These are phyloP conservation scores for Podospora appendiculata DNA, from an alignment of 495 filamentous ascomycete genomes.

Conservation along the genomic window DNA sequence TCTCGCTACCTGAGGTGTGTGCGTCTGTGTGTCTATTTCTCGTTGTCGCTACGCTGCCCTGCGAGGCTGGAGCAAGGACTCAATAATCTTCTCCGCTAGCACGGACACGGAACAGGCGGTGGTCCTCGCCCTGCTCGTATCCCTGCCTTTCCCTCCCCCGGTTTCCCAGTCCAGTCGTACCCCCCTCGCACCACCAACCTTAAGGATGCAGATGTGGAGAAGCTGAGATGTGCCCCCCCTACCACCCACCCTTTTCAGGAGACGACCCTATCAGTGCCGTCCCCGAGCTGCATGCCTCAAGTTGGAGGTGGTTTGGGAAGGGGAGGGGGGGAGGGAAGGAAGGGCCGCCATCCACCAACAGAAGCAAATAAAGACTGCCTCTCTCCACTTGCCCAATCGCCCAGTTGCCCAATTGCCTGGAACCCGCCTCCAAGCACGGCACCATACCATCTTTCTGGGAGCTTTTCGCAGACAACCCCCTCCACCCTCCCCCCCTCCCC, in stretches of 20 bases:
- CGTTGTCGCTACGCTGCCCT: no score
- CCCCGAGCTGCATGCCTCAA: background rate
- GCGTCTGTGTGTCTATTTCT: no score
- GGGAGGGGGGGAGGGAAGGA: no score
- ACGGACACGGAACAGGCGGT: background rate
- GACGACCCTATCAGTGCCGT: no score
- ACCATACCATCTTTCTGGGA: background rate
- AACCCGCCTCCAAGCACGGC: no score
- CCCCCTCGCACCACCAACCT: background rate
- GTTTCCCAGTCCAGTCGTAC: no score
- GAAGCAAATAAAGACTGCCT: background rate
- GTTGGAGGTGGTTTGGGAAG: background rate
- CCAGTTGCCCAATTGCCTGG: background rate
- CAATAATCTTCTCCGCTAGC: background rate
- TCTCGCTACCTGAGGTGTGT: no score
- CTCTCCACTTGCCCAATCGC: background rate
- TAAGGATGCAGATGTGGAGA: conserved; percentile 5
- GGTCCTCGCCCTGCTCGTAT: background rate
- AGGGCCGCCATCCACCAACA: background rate
- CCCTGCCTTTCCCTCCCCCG: background rate
- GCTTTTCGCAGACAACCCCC: background rate
- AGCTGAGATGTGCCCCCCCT: conserved; percentile 6
- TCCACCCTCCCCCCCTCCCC: no score
- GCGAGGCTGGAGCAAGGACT: no score
- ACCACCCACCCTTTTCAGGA: background rate